These are phyloP conservation scores for Septoria linicola DNA, from an alignment of 2,329 filamentous ascomycete species.

Conservation along the genomic window DNA sequence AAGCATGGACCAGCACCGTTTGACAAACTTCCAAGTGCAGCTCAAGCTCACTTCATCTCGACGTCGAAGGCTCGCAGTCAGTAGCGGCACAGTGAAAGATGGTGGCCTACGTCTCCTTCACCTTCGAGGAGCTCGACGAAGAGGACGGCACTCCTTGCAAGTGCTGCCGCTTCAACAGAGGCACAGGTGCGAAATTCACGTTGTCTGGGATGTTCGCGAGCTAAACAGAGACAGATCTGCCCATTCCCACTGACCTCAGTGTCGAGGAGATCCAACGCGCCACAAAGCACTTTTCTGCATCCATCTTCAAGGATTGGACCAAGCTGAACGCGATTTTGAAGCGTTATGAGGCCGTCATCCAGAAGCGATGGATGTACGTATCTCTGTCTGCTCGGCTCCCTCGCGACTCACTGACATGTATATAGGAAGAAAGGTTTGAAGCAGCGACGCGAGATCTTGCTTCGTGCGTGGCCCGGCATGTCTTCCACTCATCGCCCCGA, in stretches of 20 bases:
- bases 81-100: constrained; percentile 9
- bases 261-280: constrained; percentile 27
- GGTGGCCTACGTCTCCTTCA: constrained; percentile 24
- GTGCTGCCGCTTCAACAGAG: constrained; percentile 27
- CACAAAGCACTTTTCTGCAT: constrained; percentile 25
- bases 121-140: constrained; percentile 27
- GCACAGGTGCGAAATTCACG: constrained; percentile 12
- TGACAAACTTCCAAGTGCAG: not conserved
- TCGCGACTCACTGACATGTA: no score
- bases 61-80: not conserved
- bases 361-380: constrained; percentile 50
- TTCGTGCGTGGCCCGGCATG: constrained; percentile 54
- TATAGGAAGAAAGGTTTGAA: constrained; percentile 49
- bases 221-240: constrained; percentile 22
- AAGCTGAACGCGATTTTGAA: constrained; percentile 46
- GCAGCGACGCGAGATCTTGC: constrained; percentile 50
- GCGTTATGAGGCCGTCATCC: constrained; percentile 53
- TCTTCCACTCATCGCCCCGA: constrained; percentile 53
- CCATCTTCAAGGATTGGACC: constrained; percentile 41
- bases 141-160: constrained; percentile 26
- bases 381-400: no score
- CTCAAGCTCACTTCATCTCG: not conserved
- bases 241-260: constrained; percentile 23
- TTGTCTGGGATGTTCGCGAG: not conserved
- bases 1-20: no score